Conservation (phyloP, 768 basidiomycete species). For the Calocera viscosa region DNA sequence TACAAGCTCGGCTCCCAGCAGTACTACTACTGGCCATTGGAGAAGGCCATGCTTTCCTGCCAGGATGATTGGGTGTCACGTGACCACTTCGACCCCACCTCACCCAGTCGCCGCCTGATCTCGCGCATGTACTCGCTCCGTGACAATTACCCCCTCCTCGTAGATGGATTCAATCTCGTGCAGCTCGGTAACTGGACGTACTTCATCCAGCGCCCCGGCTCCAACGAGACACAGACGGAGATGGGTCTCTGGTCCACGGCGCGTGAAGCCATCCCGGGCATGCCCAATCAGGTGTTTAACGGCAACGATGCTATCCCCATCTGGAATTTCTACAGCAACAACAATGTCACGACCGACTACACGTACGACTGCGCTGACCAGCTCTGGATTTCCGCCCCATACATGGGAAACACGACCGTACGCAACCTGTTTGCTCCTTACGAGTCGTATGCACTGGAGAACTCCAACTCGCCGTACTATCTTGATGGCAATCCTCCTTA, state of each 20-base stretch:
- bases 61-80: constrained; percentile 83
- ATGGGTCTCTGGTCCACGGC: constrained; percentile 80
- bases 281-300: constrained; percentile 42
- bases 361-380: constrained; percentile 42
- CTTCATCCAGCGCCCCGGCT: constrained; percentile 67
- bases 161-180: constrained; percentile 78
- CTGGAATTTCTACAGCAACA: constrained; percentile 79
- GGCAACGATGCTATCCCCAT: constrained; percentile 54
- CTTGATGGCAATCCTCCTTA: constrained; percentile 47
- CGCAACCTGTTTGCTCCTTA: constrained; percentile 73
- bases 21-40: constrained; percentile 87
- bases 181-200: constrained; percentile 79
- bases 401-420: constrained; percentile 43
- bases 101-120: constrained; percentile 60
- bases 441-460: constrained; percentile 57
- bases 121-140: constrained; percentile 63
- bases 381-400: constrained; percentile 73
- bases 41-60: constrained; percentile 67
- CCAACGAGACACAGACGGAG: constrained; percentile 66
- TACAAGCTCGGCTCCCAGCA: constrained; percentile 81
- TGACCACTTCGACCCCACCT: constrained; percentile 89
- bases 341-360: constrained; percentile 61
- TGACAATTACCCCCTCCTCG: constrained; percentile 52
- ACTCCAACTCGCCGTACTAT: constrained; percentile 54
- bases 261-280: constrained; percentile 44